Conservation (phyloP, 2,329 filamentous ascomycete genomes). For the Fusarium algeriense region DNA sequence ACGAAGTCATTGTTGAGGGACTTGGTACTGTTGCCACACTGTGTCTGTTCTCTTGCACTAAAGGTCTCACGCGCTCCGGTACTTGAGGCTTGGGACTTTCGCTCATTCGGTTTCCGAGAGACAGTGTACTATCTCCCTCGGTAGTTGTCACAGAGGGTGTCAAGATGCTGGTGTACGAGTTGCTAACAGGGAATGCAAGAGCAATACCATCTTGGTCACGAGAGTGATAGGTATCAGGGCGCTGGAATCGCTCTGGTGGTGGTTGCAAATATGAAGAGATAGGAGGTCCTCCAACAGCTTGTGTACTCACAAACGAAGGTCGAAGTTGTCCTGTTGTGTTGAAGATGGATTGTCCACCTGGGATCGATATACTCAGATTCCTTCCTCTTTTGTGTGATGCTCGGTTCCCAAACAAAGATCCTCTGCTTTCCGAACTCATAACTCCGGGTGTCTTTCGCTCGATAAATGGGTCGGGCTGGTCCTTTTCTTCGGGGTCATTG, state of each 20-base stretch:
- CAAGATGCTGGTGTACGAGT: constrained; percentile 44
- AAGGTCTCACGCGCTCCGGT: constrained; percentile 14
- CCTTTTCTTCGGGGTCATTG: constrained; percentile 60
- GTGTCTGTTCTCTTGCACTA: constrained; percentile 25
- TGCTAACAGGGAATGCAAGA: constrained; percentile 41
- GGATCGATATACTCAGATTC: constrained; percentile 39
- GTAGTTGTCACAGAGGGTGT: constrained; percentile 44
- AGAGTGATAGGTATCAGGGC: constrained; percentile 22
- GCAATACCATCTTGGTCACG: constrained; percentile 32
- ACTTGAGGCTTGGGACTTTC: constrained; percentile 29
- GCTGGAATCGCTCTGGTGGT: constrained; percentile 28
- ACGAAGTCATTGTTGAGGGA: constrained; percentile 45
- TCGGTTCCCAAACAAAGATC: constrained; percentile 36
- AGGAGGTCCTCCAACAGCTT: constrained; percentile 38
- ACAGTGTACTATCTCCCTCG: constrained; percentile 33
- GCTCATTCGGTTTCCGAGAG: constrained; percentile 5
- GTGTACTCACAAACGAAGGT: constrained; percentile 42
- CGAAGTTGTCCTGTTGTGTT: constrained; percentile 34
- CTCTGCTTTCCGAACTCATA: constrained; percentile 19
- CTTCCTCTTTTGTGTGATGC: constrained; percentile 32
- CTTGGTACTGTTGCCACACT: constrained; percentile 27
- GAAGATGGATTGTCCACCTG: constrained; percentile 20
- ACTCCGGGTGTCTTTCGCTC: constrained; percentile 28
- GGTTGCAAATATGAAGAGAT: constrained; percentile 37
- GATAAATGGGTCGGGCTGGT: constrained; percentile 51